Conservation (phyloP, 2,329 filamentous ascomycete genomes). For the Claviceps maximensis region DNA sequence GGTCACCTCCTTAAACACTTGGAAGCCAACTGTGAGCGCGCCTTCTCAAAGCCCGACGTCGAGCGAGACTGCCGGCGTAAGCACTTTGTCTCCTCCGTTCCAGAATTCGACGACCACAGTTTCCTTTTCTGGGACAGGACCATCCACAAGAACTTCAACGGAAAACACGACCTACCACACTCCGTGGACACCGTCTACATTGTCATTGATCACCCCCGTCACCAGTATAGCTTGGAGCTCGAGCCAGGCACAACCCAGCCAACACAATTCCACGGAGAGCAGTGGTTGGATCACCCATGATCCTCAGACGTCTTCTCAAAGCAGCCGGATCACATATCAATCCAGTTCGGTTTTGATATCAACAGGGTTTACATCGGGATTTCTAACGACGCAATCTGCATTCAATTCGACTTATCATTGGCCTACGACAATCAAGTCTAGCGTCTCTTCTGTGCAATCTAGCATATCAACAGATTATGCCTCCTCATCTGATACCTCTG, state of each 20-base stretch:
- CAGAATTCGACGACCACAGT: constrained; percentile 10
- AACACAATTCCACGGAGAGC: background rate
- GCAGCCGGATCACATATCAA: background rate
- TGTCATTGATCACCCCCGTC: background rate
- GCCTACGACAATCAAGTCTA: background rate
- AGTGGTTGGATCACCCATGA: background rate
- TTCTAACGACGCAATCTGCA: background rate
- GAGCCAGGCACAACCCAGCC: background rate
- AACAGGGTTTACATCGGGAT: background rate
- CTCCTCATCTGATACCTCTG: background rate
- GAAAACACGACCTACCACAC: background rate
- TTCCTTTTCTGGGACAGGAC: constrained; percentile 4
- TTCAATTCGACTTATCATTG: constrained; percentile 1
- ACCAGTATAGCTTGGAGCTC: constrained; percentile 1
- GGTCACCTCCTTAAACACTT: background rate
- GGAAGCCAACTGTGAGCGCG: background rate
- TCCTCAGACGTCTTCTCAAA: background rate
- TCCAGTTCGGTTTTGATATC: constrained; percentile 1
- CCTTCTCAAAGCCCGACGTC: background rate
- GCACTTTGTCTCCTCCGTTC: background rate
- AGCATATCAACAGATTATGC: background rate
- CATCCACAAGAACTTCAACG: background rate
- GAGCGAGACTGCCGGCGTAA: background rate
- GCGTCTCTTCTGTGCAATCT: background rate
- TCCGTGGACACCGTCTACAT: background rate